Percentiles rank a stretch among this genome's conserved stretches.
Conservation (phyloP, 441 rosid genomes). For the Erodium chrysanthum region DNA sequence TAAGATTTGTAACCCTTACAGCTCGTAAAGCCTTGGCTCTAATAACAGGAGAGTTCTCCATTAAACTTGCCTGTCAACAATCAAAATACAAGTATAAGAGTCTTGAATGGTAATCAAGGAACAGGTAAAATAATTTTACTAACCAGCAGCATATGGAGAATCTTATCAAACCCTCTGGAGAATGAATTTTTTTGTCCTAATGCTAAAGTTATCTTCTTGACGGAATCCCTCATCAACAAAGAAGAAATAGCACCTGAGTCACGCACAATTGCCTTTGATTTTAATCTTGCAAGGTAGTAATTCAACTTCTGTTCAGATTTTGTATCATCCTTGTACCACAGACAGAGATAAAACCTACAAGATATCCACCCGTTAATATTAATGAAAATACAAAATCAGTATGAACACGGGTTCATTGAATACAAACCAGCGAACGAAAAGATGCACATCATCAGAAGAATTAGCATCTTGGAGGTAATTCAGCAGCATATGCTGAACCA, state of each 20-base stretch:
- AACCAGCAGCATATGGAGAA: slow-evolving; percentile 95
- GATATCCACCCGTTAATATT: slow-evolving; percentile 19
- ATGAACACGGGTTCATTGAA: slow-evolving; percentile 14
- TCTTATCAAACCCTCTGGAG: slow-evolving; percentile 95
- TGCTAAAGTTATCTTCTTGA: slow-evolving; percentile 75
- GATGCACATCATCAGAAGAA: slow-evolving; percentile 69
- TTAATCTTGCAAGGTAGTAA: slow-evolving; percentile 69
- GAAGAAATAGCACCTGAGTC: slow-evolving; percentile 59
- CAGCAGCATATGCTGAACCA: slow-evolving; percentile 80
- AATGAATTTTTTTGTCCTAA: slow-evolving; percentile 91
- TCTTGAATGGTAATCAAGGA: slow-evolving; percentile 18
- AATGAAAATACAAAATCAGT: slow-evolving; percentile 20
- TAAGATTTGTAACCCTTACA: slow-evolving; percentile 37
- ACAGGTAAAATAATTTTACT: slow-evolving; percentile 27
- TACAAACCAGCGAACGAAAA: slow-evolving; percentile 83
- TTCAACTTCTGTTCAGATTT: slow-evolving; percentile 57
- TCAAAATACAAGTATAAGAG: slow-evolving; percentile 25
- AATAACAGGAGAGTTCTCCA: slow-evolving; percentile 91
- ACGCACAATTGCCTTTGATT: slow-evolving; percentile 75
- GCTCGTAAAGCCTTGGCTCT: slow-evolving; percentile 97
- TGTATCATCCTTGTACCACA: slow-evolving; percentile 92
- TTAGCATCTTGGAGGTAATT: slow-evolving; percentile 83
- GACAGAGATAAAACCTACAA: slow-evolving; percentile 77
- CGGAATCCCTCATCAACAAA: slow-evolving; percentile 52
- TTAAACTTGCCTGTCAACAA: slow-evolving; percentile 73